Base-by-base conservation (phyloP, 2,329 filamentous ascomycete species). In the Clarireedia homoeocarpa region DNA sequence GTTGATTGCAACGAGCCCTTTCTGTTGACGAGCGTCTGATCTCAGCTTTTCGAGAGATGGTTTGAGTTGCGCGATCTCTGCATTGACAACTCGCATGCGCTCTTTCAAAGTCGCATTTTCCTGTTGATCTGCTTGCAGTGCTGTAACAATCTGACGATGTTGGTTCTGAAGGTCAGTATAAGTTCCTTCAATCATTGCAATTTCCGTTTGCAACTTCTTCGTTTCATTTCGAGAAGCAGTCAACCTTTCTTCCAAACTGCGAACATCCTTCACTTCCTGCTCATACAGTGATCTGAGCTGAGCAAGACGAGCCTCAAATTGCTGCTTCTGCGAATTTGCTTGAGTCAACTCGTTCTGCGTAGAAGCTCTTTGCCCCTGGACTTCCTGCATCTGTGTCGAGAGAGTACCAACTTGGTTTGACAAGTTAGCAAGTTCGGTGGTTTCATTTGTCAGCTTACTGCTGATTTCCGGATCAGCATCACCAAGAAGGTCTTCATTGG, bases 1-100 rank as follows among this genome's bases (percentile, higher is more conserved):
- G 75, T 96, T 96, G 74, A 99, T 99, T 45, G 94, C 91, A 30
- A 95, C 92, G 62, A 97, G 78, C 17, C 94, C 94, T 74, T 95
- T 97, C 69, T 97, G 91, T 71, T 97, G 94, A 44, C 94, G 85
- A 26, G 91, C 91, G 65, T 96, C 91, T 12, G 87, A 89, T 70
- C 88, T 91, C 65, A 95, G 79, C 76, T 96, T 97, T 70, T 99
- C 94, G 52, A 99, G 83, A 63, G 92, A 86, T 34, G 91, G 91
- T 71, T 91, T 95, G 42, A 97, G 75, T 71, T 91, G 86, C 17
- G 83, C 79, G 64, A 96, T 85, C 71, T 95, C 90, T 12, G 82
- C 79, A 67, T 96, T 99, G 44, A 90, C 80, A 52, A 85, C 80
- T 34, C 87, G 83, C 62, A 99, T 96, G 58, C 86, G 88, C 68